Conservation (phyloP, 1,139 yeast genomes). For the Yarrowia galli region DNA sequence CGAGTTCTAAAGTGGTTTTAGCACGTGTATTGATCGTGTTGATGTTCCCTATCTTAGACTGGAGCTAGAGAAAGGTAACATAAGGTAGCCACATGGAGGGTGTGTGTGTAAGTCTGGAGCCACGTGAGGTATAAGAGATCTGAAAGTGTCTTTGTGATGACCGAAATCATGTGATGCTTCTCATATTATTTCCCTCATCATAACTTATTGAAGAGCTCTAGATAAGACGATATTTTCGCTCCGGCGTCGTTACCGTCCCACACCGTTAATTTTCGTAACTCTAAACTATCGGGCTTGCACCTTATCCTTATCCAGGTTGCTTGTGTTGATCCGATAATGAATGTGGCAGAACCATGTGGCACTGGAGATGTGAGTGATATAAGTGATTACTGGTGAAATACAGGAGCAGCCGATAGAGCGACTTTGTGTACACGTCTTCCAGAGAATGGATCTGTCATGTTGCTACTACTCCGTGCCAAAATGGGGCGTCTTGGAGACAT, state of each 20-base stretch:
- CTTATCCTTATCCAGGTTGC: constrained; percentile 29
- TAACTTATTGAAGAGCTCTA: neutral
- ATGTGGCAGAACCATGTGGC: neutral
- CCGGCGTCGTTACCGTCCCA: neutral
- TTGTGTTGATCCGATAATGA: constrained; percentile 29
- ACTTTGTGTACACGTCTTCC: too few species aligned
- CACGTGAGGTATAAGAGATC: too few species aligned
- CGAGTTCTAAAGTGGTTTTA: too few species aligned
- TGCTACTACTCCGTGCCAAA: too few species aligned
- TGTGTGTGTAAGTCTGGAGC: too few species aligned
- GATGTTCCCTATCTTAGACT: neutral
- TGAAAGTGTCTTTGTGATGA: too few species aligned
- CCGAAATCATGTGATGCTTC: too few species aligned
- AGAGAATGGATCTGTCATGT: too few species aligned
- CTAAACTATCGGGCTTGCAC: constrained; percentile 6
- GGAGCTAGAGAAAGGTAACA: too few species aligned
- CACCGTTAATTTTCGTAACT: constrained; percentile 18
- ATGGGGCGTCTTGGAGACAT: too few species aligned
- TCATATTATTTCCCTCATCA: neutral
- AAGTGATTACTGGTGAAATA: neutral
- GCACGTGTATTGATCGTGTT: too few species aligned
- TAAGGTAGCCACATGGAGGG: too few species aligned
- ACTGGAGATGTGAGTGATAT: neutral
- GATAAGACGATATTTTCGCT: neutral
- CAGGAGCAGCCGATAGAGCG: neutral